phyloP scores from a whole-genome alignment of 1,139 yeast genomes.

The Arxiozyma slooffiae region DNA sequence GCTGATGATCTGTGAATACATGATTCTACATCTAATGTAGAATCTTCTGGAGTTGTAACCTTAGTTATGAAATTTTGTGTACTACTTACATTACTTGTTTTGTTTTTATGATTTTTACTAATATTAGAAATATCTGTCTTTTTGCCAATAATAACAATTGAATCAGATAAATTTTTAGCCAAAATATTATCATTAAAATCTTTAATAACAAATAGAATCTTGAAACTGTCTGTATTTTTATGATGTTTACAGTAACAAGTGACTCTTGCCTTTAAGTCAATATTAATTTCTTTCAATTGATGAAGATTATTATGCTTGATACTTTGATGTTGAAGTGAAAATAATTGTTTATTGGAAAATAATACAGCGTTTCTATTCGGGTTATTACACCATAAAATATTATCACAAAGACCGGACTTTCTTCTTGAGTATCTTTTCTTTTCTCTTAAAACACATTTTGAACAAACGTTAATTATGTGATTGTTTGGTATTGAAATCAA shows the following conservation, averaged over 20 bases:
- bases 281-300: slow-evolving; percentile 8
- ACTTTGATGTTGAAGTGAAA: slow-evolving; percentile 40
- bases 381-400: slow-evolving; percentile 66
- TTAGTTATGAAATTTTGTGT: slow-evolving; percentile 1
- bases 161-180: slow-evolving; percentile 60
- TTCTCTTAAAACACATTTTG: slow-evolving; percentile 82
- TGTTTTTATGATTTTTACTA: too few species aligned
- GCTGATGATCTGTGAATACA: not conserved
- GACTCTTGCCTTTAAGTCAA: slow-evolving; percentile 75
- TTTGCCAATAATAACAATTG: slow-evolving; percentile 55
- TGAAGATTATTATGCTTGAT: slow-evolving; percentile 36
- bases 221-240: slow-evolving; percentile 70
- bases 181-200: slow-evolving; percentile 51
- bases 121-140: slow-evolving; percentile 43
- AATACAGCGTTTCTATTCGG: slow-evolving; percentile 73
- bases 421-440: slow-evolving; percentile 87
- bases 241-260: slow-evolving; percentile 96
- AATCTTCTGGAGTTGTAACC: not conserved
- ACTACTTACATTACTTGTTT: slow-evolving; percentile 26
- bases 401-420: slow-evolving; percentile 59
- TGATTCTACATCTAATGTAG: not conserved
- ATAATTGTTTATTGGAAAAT: slow-evolving; percentile 80
- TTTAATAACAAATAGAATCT: slow-evolving; percentile 57
- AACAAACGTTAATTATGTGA: slow-evolving; percentile 64
- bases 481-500: slow-evolving; percentile 41